Percentiles rank a stretch among this genome's conserved stretches.
These are phyloP conservation scores for Waltergamsia citrina DNA, from an alignment of 2,329 filamentous ascomycete species.

Conservation along the genomic window DNA sequence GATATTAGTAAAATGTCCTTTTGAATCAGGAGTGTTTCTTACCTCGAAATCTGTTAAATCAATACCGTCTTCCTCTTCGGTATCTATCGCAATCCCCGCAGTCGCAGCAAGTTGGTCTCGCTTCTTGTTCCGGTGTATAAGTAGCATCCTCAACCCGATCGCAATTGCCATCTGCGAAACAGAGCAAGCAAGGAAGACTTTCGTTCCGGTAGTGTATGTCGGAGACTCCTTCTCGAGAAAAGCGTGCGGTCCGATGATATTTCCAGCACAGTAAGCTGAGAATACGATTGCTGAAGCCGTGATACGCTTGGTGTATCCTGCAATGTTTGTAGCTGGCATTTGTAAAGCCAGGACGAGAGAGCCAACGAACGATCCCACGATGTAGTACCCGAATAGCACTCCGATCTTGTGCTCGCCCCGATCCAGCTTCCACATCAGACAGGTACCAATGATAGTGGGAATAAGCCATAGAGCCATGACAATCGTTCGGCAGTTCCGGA, in stretches of 20 bases:
- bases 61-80: slow-evolving; percentile 15
- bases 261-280: slow-evolving; percentile 31
- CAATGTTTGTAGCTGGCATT: slow-evolving; percentile 37
- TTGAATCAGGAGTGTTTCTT: slow-evolving; percentile 3
- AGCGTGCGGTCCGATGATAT: slow-evolving; percentile 34
- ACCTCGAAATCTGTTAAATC: slow-evolving; percentile 30
- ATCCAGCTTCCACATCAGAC: slow-evolving; percentile 39
- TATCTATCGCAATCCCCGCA: slow-evolving; percentile 4
- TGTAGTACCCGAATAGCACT: slow-evolving; percentile 41
- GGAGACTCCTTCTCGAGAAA: slow-evolving; percentile 34
- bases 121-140: slow-evolving; percentile 26
- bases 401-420: slow-evolving; percentile 29
- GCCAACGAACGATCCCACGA: slow-evolving; percentile 35
- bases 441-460: slow-evolving; percentile 38
- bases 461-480: slow-evolving; percentile 42
- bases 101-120: slow-evolving; percentile 19
- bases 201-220: slow-evolving; percentile 40
- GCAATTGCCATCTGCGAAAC: slow-evolving; percentile 27
- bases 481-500: slow-evolving; percentile 38
- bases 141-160: slow-evolving; percentile 19
- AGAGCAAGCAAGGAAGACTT: slow-evolving; percentile 33
- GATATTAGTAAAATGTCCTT: neutral
- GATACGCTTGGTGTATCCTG: slow-evolving; percentile 36
- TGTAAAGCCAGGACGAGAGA: slow-evolving; percentile 44
- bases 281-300: slow-evolving; percentile 36